phyloP scores from a whole-genome alignment of 2,329 filamentous ascomycete species.

The Fusarium tanahbumbuense region DNA sequence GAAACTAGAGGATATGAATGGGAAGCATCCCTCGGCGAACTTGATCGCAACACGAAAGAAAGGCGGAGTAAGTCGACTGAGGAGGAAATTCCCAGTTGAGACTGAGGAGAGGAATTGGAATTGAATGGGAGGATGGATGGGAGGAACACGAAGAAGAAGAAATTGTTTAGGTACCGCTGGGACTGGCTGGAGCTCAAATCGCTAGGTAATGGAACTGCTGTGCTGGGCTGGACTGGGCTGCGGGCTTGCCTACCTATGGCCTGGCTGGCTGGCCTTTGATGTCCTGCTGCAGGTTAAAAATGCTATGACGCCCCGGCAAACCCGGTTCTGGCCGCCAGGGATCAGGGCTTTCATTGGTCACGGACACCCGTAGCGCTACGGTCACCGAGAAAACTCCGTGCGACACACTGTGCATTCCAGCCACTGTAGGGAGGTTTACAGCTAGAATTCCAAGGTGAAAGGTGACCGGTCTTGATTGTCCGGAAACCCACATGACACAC shows the following conservation, averaged over 20 bases:
- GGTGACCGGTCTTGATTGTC: conserved; percentile 35
- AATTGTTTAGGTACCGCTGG: conserved; percentile 34
- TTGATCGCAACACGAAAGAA: conserved; percentile 55
- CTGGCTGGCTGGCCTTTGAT: conserved; percentile 40
- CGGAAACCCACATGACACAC: conserved; percentile 33
- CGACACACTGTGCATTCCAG: conserved; percentile 33
- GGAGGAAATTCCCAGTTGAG: conserved; percentile 26
- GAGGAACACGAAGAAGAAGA: conserved; percentile 42
- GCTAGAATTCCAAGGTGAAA: conserved; percentile 19
- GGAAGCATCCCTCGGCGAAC: conserved; percentile 50
- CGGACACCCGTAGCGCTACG: conserved; percentile 27
- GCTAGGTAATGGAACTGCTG: conserved; percentile 22
- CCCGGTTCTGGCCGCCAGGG: conserved; percentile 45
- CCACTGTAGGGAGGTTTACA: conserved; percentile 30
- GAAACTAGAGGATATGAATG: conserved; percentile 40
- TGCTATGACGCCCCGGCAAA: conserved; percentile 48
- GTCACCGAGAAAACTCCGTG: conserved; percentile 39
- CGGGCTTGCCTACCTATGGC: not conserved
- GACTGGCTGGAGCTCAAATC: conserved; percentile 37
- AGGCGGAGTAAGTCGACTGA: conserved; percentile 61
- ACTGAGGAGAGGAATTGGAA: conserved; percentile 38
- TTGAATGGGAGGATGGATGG: conserved; percentile 22
- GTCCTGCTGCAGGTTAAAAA: conserved; percentile 45
- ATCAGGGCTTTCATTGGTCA: conserved; percentile 38
- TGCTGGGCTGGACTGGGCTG: conserved; percentile 1